These are phyloP conservation scores for Coemansia sp. DNA, from an alignment of 192 early-diverging fungal genomes.

Conservation along the genomic window DNA sequence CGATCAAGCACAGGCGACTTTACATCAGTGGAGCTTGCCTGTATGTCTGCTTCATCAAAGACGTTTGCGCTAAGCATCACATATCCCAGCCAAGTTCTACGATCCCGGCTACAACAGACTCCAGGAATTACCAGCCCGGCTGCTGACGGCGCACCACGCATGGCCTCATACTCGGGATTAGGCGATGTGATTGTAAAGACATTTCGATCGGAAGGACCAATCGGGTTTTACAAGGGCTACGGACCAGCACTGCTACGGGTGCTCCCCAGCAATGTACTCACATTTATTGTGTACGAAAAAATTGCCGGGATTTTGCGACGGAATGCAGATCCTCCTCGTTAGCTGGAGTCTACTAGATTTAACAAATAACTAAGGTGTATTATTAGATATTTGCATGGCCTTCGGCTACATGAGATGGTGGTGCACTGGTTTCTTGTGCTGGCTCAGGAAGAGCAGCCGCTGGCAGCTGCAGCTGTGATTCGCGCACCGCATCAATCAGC, in stretches of 20 bases:
- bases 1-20: constrained; percentile 12
- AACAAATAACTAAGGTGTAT: too few relatives aligned
- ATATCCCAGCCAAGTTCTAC: constrained; percentile 91
- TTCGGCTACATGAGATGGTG: too few relatives aligned
- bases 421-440: too few relatives aligned
- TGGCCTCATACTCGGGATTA: constrained; percentile 66
- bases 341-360: too few relatives aligned
- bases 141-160: constrained; percentile 41
- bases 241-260: constrained; percentile 85
- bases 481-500: constrained; percentile 41
- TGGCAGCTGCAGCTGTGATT: constrained; percentile 7
- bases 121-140: constrained; percentile 33
- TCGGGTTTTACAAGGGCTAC: constrained; percentile 91
- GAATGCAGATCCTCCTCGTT: constrained; percentile 22
- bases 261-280: constrained; percentile 89
- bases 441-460: not conserved
- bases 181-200: constrained; percentile 71
- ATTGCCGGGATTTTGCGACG: constrained; percentile 61
- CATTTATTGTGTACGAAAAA: constrained; percentile 95
- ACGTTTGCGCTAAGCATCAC: constrained; percentile 81
- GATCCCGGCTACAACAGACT: constrained; percentile 78
- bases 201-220: constrained; percentile 66
- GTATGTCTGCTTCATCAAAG: constrained; percentile 87
- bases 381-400: too few relatives aligned
- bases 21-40: constrained; percentile 68